phyloP scores from a whole-genome alignment of 495 filamentous ascomycete species.

The Xylaria palmicola region DNA sequence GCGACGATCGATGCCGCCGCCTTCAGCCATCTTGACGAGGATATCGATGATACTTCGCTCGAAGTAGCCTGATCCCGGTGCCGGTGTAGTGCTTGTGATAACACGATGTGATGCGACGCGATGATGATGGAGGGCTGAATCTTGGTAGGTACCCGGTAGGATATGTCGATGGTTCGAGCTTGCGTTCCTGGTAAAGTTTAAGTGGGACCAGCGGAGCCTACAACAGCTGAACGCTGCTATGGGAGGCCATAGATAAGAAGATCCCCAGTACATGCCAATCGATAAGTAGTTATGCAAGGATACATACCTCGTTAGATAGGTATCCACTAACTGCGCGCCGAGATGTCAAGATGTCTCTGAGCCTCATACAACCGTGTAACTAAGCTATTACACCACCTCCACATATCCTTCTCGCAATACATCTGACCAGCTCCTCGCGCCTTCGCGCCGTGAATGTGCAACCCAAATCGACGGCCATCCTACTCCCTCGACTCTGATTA shows the following conservation, averaged over 20 bases:
- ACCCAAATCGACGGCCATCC: not conserved
- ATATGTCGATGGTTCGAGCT: not conserved
- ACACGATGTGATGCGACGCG: not conserved
- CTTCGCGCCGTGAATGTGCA: not conserved
- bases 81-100: not conserved
- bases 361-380: too few relatives aligned
- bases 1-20: slow-evolving; percentile 79
- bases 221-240: too few relatives aligned
- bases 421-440: not conserved
- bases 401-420: too few relatives aligned
- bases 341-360: too few relatives aligned
- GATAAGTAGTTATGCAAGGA: too few relatives aligned
- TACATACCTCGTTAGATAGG: too few relatives aligned
- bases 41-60: not conserved
- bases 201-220: too few relatives aligned
- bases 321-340: too few relatives aligned
- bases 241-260: too few relatives aligned
- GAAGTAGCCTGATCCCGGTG: not conserved
- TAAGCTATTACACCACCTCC: too few relatives aligned
- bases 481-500: not conserved
- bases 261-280: too few relatives aligned
- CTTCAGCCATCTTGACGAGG: slow-evolving; percentile 71
- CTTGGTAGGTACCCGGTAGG: not conserved
- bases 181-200: not conserved
- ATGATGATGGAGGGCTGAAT: too few relatives aligned